A percentile compares a stretch with the other conserved stretches of the same genome.
Evolutionary conservation across 2,329 filamentous ascomycete species (phyloP).

Genomic region (Penicillium sp.): DNA sequence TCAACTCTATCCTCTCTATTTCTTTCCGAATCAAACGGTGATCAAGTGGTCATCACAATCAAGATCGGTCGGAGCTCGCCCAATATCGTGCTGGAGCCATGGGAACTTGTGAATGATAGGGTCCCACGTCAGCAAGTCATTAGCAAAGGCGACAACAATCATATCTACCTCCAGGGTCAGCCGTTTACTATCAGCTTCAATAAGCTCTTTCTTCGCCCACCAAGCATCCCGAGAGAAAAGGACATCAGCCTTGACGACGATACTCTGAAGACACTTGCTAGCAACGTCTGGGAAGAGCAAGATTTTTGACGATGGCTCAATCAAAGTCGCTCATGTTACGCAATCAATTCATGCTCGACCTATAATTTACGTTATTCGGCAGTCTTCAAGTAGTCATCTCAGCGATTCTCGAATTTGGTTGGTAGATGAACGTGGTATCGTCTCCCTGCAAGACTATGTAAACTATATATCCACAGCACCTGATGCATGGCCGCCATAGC

Average conservation of each 20-base stretch:
- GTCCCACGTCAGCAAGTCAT: background rate
- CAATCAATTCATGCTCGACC: too few relatives aligned
- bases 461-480: too few relatives aligned
- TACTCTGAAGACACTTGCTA: background rate
- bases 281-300: background rate
- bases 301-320: background rate
- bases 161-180: background rate
- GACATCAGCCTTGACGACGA: background rate
- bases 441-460: too few relatives aligned
- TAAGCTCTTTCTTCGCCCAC: background rate
- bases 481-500: too few relatives aligned
- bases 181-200: background rate
- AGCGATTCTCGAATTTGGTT: too few relatives aligned
- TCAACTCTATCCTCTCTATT: constrained; percentile 1
- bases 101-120: background rate
- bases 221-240: background rate
- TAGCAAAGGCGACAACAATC: background rate
- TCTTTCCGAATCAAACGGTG: background rate
- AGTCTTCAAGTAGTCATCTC: too few relatives aligned
- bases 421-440: too few relatives aligned
- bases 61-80: background rate
- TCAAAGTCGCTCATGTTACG: too few relatives aligned
- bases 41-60: background rate
- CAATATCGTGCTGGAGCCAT: background rate
- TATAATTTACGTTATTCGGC: too few relatives aligned